These are phyloP conservation scores for Saccharomycopsis sp. DNA, from an alignment of 805 yeast genomes.

Conservation along the genomic window DNA sequence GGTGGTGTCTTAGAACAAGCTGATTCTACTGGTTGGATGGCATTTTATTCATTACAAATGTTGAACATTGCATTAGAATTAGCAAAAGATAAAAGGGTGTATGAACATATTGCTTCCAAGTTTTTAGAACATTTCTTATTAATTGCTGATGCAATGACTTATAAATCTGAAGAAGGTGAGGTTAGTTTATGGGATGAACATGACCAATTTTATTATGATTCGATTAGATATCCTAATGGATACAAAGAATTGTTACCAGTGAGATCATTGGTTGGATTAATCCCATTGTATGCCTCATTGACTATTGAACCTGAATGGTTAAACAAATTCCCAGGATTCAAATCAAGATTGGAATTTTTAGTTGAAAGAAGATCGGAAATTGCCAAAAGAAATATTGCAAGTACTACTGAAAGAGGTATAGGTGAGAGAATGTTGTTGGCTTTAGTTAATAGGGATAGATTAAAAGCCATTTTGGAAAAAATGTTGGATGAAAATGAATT, in stretches of 20 bases:
- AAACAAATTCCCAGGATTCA: slow-evolving; percentile 72
- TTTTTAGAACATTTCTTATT: slow-evolving; percentile 88
- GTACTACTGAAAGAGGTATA: slow-evolving; percentile 70
- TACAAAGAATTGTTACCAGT: slow-evolving; percentile 68
- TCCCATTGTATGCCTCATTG: slow-evolving; percentile 83
- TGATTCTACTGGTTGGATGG: slow-evolving; percentile 98
- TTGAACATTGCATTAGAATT: slow-evolving; percentile 85
- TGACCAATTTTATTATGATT: slow-evolving; percentile 85
- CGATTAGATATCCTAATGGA: slow-evolving; percentile 74
- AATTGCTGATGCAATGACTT: slow-evolving; percentile 92
- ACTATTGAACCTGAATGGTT: slow-evolving; percentile 82
- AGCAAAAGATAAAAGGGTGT: slow-evolving; percentile 77
- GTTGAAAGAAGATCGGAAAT: slow-evolving; percentile 59
- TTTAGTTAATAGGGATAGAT: slow-evolving; percentile 72
- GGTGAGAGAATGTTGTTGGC: slow-evolving; percentile 78
- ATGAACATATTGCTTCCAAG: slow-evolving; percentile 90
- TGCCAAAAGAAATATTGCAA: slow-evolving; percentile 78
- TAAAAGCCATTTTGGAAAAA: slow-evolving; percentile 64
- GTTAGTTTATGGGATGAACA: slow-evolving; percentile 84
- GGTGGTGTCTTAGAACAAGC: slow-evolving; percentile 91
- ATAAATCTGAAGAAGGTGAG: slow-evolving; percentile 37
- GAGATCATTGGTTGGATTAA: slow-evolving; percentile 83
- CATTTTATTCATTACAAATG: slow-evolving; percentile 85
- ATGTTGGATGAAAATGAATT: slow-evolving; percentile 86
- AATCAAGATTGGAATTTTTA: slow-evolving; percentile 80